A percentile compares a stretch with the other conserved stretches of the same genome.
phyloP scores from a whole-genome alignment of 352 stramenopile species.

The Plasmopara viticola region DNA sequence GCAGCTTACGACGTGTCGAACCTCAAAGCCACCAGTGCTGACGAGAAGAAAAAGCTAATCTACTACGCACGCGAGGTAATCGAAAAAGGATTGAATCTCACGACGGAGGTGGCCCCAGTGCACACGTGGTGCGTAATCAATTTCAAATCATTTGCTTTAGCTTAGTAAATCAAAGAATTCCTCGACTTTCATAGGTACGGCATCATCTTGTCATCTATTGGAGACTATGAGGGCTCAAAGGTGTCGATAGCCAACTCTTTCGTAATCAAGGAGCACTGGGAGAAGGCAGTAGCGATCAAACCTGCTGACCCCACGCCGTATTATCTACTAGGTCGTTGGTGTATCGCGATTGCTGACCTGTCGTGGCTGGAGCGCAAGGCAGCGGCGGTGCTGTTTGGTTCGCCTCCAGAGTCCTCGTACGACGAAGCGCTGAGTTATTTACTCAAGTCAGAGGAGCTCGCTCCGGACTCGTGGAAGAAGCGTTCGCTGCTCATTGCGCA shows the following conservation, averaged over 20 bases:
- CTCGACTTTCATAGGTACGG: conserved; percentile 33
- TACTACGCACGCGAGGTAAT: conserved; percentile 65
- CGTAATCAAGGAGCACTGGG: conserved; percentile 76
- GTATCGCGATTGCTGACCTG: conserved; percentile 76
- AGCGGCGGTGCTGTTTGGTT: conserved; percentile 71
- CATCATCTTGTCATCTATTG: conserved; percentile 79
- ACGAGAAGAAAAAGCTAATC: conserved; percentile 69
- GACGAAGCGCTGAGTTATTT: conserved; percentile 74
- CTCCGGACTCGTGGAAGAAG: conserved; percentile 78
- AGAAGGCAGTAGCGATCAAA: conserved; percentile 70
- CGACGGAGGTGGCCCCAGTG: conserved; percentile 52
- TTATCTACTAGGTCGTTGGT: conserved; percentile 79
- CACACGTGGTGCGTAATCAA: conserved; percentile 61
- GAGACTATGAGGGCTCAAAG: conserved; percentile 84
- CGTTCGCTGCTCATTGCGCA: conserved; percentile 77
- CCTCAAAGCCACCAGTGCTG: conserved; percentile 40
- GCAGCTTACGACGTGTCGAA: conserved; percentile 61
- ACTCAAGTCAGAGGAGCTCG: conserved; percentile 66
- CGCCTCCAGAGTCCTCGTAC: conserved; percentile 75
- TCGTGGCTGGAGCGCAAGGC: conserved; percentile 84
- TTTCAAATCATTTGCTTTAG: neutral
- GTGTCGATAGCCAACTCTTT: conserved; percentile 77
- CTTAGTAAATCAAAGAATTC: neutral
- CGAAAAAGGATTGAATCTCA: conserved; percentile 42
- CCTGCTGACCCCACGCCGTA: conserved; percentile 64